Conservation (phyloP, 768 basidiomycete genomes). For the Chalciporus piperatus region DNA sequence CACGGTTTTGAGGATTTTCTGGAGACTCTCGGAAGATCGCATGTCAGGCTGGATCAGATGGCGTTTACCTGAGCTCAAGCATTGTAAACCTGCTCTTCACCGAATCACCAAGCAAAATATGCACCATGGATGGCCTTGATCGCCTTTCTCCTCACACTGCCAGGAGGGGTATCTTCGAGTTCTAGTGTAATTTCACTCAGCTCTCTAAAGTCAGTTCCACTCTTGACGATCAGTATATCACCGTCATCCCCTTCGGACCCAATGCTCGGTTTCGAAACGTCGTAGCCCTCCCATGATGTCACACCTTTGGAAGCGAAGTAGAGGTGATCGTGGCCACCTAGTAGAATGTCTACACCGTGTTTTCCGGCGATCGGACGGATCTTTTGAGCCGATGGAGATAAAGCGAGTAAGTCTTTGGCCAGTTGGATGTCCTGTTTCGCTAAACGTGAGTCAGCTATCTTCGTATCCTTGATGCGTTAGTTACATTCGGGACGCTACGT, state of each 20-base stretch:
- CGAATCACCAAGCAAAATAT: constrained; percentile 3
- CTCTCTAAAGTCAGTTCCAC: constrained; percentile 88
- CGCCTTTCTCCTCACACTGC: constrained; percentile 61
- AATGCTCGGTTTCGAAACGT: constrained; percentile 47
- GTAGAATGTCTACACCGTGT: constrained; percentile 80
- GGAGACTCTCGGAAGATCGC: constrained; percentile 53
- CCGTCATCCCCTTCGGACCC: constrained; percentile 74
- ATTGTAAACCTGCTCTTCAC: background rate
- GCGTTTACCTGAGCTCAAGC: constrained; percentile 52
- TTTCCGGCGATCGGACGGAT: constrained; percentile 39
- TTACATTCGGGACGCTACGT: constrained; percentile 31
- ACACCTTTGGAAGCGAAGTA: constrained; percentile 73
- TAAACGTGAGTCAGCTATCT: constrained; percentile 7
- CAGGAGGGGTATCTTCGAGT: constrained; percentile 54
- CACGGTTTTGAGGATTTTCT: constrained; percentile 56
- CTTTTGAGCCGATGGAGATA: constrained; percentile 54
- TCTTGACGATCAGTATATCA: constrained; percentile 74
- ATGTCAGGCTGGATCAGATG: constrained; percentile 60
- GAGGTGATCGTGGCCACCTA: constrained; percentile 89
- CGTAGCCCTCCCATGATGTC: constrained; percentile 63
- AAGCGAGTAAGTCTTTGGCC: constrained; percentile 62
- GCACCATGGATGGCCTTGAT: constrained; percentile 62
- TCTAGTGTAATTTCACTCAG: constrained; percentile 72
- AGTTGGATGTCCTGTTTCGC: constrained; percentile 59
- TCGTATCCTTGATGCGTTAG: background rate